These are phyloP conservation scores for Xylona heveae DNA, from an alignment of 495 filamentous ascomycete species.

Conservation along the genomic window DNA sequence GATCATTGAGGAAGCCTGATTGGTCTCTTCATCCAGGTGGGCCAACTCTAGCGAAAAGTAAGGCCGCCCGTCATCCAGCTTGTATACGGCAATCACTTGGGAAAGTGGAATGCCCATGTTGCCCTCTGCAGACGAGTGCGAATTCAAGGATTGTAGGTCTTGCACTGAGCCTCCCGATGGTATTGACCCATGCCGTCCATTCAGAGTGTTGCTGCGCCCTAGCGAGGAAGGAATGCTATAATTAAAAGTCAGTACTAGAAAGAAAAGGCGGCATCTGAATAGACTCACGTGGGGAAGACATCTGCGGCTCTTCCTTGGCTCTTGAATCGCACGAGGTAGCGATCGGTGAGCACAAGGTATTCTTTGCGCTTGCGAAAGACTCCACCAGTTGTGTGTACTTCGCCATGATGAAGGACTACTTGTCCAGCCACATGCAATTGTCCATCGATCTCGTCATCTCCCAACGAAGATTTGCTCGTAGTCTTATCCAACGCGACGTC, in stretches of 20 bases:
- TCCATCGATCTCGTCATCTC: constrained; percentile 13
- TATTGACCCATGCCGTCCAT: constrained; percentile 27
- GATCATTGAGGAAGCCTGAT: constrained; percentile 34
- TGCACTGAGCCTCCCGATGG: constrained; percentile 38
- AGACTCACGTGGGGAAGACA: constrained; percentile 23
- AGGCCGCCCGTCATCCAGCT: constrained; percentile 56
- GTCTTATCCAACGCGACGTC: constrained; percentile 16
- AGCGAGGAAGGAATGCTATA: constrained; percentile 24
- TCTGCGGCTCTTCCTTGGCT: constrained; percentile 49
- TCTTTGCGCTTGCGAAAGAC: constrained; percentile 74
- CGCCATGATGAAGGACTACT: constrained; percentile 42
- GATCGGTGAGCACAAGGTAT: constrained; percentile 77
- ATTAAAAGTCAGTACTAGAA: constrained; percentile 3
- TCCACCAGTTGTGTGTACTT: constrained; percentile 59
- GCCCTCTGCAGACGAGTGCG: constrained; percentile 22
- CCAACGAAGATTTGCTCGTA: constrained; percentile 16
- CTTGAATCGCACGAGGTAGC: constrained; percentile 66
- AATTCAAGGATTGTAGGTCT: constrained; percentile 30
- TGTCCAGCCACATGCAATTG: constrained; percentile 18
- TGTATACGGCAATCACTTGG: constrained; percentile 57
- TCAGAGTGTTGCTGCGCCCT: constrained; percentile 17
- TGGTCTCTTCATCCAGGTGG: constrained; percentile 49
- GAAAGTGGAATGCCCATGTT: constrained; percentile 43
- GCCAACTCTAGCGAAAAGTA: constrained; percentile 64
- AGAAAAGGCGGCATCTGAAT: constrained; percentile 3